Conservation (phyloP, 2,329 filamentous ascomycete genomes). For the Exophiala aquamarina region DNA sequence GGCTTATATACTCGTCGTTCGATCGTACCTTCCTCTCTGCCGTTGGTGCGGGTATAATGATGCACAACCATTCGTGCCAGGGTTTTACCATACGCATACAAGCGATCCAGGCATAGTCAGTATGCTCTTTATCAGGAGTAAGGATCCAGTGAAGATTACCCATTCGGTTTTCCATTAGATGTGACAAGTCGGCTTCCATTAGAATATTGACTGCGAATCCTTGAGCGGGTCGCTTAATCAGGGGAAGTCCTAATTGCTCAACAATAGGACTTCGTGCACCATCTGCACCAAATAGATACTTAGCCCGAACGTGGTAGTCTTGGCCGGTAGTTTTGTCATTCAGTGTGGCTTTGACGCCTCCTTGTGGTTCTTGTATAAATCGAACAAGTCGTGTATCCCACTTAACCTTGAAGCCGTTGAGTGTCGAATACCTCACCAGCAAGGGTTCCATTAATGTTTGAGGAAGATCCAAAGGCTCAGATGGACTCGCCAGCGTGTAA, state of each 20-base stretch:
- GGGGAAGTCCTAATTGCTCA: too few species aligned
- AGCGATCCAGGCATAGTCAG: conserved; percentile 51
- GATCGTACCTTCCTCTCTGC: conserved; percentile 40
- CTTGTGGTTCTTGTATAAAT: conserved; percentile 29
- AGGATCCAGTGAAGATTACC: too few species aligned
- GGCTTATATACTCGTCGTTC: conserved; percentile 46
- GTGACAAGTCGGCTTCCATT: too few species aligned
- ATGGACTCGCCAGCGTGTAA: conserved; percentile 43
- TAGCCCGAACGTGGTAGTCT: conserved; percentile 49
- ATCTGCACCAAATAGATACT: conserved; percentile 61
- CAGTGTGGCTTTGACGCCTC: conserved; percentile 34
- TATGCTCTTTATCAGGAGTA: conserved; percentile 19
- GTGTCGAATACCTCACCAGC: conserved; percentile 37
- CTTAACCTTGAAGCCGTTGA: conserved; percentile 38
- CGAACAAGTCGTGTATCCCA: conserved; percentile 39
- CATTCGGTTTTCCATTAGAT: too few species aligned
- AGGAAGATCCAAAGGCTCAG: conserved; percentile 41
- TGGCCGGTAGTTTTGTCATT: conserved; percentile 36
- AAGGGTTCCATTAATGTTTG: conserved; percentile 45
- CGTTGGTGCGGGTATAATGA: conserved; percentile 46
- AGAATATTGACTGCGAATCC: too few species aligned
- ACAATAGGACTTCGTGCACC: conserved; percentile 47
- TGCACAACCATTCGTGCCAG: conserved; percentile 63
- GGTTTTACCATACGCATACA: conserved; percentile 62
- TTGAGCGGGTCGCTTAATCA: too few species aligned